These are phyloP conservation scores for Ogataea ganodermae DNA, from an alignment of 805 yeast species.

Conservation along the genomic window DNA sequence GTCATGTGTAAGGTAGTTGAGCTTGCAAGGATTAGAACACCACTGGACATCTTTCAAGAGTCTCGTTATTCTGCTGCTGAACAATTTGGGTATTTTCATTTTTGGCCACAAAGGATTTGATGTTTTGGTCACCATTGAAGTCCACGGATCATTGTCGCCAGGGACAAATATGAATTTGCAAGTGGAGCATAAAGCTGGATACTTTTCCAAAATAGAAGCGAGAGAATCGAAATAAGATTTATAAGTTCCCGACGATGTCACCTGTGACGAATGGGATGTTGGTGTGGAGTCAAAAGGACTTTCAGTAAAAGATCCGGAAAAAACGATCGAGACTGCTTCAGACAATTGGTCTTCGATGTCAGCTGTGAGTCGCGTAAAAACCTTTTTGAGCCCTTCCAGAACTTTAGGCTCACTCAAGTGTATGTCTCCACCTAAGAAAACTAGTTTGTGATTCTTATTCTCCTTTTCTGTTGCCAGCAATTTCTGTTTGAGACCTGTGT, in stretches of 20 bases:
- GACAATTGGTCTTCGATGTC: conserved; percentile 39
- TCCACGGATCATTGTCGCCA: conserved; percentile 95
- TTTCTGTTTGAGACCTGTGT: conserved; percentile 55
- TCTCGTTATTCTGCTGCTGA: conserved; percentile 66
- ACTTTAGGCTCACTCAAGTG: conserved; percentile 60
- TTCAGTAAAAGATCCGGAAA: conserved; percentile 80
- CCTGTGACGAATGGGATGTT: conserved; percentile 49
- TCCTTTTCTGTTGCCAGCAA: conserved; percentile 59
- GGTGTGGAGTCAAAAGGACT: conserved; percentile 59
- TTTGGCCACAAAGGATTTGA: conserved; percentile 70
- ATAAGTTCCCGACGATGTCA: conserved; percentile 55
- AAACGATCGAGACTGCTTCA: conserved; percentile 67
- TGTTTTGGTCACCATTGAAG: conserved; percentile 66
- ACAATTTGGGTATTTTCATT: conserved; percentile 65
- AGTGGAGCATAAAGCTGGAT: conserved; percentile 50
- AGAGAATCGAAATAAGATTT: conserved; percentile 72
- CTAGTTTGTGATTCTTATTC: conserved; percentile 55
- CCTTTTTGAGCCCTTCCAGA: conserved; percentile 64
- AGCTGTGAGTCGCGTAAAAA: conserved; percentile 55
- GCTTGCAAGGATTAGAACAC: conserved; percentile 77
- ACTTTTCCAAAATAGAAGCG: conserved; percentile 63
- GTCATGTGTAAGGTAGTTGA: conserved; percentile 83
- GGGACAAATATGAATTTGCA: conserved; percentile 76
- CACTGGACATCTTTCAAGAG: conserved; percentile 52
- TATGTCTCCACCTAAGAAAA: conserved; percentile 76